Evolutionary conservation across 2,329 filamentous ascomycete genomes (phyloP), one percentile per base, ranked within the genome.

Genomic region (Cryphonectria nitschkei): DNA sequence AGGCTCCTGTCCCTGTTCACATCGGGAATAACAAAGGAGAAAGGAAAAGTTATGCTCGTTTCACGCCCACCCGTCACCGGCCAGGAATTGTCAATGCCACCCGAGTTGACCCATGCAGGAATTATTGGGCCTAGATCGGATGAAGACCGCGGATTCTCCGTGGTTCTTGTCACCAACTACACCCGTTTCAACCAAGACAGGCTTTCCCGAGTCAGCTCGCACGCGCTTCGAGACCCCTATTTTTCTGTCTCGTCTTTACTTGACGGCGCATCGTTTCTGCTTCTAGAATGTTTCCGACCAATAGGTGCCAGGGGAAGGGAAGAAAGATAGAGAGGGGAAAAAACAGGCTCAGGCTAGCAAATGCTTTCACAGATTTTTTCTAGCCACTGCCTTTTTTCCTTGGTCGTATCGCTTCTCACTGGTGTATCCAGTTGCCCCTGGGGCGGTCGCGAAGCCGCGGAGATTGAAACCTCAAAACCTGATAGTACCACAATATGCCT

Each of bases 11-110:
- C 50, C 65, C n/a, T 54, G 54, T 60, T 39, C 26, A 34, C 22
- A 43, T 34, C 54, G 58, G 58, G 34, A 61, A 61, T 61, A 61
- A 61, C 39, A 22, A 39, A 39, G 2, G 22, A 34, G 5, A 29
- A 61, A 61, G 6, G n/a, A 39, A 61, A 39, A 61, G 19, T 60
- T 58, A 62, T 54, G 52, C 54, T 66, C 60, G 70, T 71, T 71
- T 71, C 62, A 71, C 37, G 62, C 52, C 65, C 65, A 56, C 70
- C 41, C 54, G 68, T 66, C 66, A 68, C 67, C 60, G 61, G 52
- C 70, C 43, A 52, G 39, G 60, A 58, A 61, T 41, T 61, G 34
- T 65, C 61, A 65, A 67, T 67, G 58, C 54, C 64, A 43, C 32
- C 66, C 56, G 46, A 46, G 69, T 29, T 50, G 37, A 62, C 64